Evolutionary conservation across 2,329 filamentous ascomycete genomes (phyloP), one percentile per base, ranked within the genome.

Genomic region (Didymella pinodella): DNA sequence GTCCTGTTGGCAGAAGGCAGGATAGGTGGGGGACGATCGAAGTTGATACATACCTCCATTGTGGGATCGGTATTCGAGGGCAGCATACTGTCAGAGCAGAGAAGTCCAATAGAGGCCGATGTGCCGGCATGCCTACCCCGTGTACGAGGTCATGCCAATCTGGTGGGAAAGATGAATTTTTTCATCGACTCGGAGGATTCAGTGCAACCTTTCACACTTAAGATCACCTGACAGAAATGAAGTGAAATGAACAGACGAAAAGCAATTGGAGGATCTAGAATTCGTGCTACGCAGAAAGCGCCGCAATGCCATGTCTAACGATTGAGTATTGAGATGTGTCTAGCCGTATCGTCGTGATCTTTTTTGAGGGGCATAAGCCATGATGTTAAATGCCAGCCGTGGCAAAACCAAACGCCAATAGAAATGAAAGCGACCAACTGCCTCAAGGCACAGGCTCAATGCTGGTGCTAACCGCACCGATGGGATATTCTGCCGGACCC

Each of bases 31-130:
- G 57, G 50, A 20, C 41, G 53, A 4, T 53, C 48, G 4, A 59
- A 55, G 36, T 20, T 62, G 25, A 28, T 64, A 43, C 59, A 64
- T 22, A 77, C 25, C 2, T 64, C 61, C 0, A 62, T 65, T 22
- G 43, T 62, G n/a, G 56, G 50, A 29, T 60, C 59, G 26, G 43
- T 31, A 0, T 64, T 64, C n/a, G 62, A 59, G 25, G 62, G 55
- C 8, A 32, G 53, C 6, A 47, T 63, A 1, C 4, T 51, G 18
- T 55, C 46, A 4, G 50, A 58, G 32, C 41, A 48, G 22, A 25
- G 41, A 36, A 59, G 49, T 22, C 56, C 60, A 2, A n/a, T 62
- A 7, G 49, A 59, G 10, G 49, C 48, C 4, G 53, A 51, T 14
- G 48, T 48, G 26, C 47, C 50, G 26, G 57, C 61, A 16, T 63